Evolutionary conservation across 2,329 filamentous ascomycete genomes (phyloP), one percentile per base, ranked within the genome.

Genomic region (Aureobasidium sp.): DNA sequence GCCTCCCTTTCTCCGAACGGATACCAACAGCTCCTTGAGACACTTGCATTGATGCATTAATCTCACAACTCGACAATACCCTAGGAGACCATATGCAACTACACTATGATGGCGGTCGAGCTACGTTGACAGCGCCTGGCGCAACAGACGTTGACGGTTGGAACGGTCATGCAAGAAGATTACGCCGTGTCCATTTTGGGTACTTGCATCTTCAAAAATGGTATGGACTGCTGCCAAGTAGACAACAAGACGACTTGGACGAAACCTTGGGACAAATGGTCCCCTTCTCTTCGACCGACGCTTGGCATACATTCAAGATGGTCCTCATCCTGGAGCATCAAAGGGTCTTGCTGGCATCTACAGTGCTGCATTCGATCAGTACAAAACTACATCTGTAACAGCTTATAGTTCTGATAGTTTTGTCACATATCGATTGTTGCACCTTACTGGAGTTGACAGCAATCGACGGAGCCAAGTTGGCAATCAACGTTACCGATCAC

Each of bases 131-230:
- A 29, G 12, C 31, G 22, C 49, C 33, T 39, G 49, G 33, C 49
- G 31, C 33, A 52, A 37, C n/a, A 37, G 9, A 39, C 54, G 42
- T 58, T 58, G 2, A 4, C 53, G 12, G 54, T 58, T 58, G 8
- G 15, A 58, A 48, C 54, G 54, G 53, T 35, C 29, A 57, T 45
- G 53, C 53, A 57, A 45, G 22, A n/a, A 57, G 53, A 57, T 45
- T 45, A 8, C 53, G 9, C 29, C 27, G n/a, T 22, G 8, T 11
- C 5, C 19, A 33, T 29, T 57, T 33, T 45, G n/a, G 40, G 29
- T 45, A 24, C n/a, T 35, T 42, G 24, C 37, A 42, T 54, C 22
- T 35, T 27, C 33, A 27, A 22, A 12, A 56, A 39, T 42, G 40
- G 40, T 45, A 57, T 57, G 6, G 17, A 56, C 12, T 45, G 24